Evolutionary conservation across 495 filamentous ascomycete species (phyloP), one percentile per base, ranked within the genome.

Genomic region (Aspergillus heteromorphus): DNA sequence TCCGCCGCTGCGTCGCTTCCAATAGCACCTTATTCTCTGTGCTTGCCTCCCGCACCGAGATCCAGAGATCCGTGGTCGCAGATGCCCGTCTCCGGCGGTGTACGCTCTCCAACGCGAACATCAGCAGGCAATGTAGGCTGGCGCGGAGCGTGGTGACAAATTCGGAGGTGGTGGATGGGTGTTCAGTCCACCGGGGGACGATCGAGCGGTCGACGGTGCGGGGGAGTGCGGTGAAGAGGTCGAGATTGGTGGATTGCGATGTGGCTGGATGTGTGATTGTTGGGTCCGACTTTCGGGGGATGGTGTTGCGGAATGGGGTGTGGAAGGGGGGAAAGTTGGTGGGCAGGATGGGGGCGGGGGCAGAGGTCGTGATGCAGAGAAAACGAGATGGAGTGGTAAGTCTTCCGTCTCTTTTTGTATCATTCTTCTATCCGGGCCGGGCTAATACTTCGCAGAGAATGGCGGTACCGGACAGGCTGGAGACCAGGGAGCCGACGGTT

Each of bases 291-390:
- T 71, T 71, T 25, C 55, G 45, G 42, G 66, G 64, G 1, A 68
- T 69, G 66, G 54, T 68, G 19, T 41, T 74, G 31, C 60, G 63
- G 47, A 64, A 69, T 51, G 68, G 65, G 3, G 57, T 72, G n/a
- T 74, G 69, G 71, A 66, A 63, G 51, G 61, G 59, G 38, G 70
- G 70, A 2, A 51, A 57, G 29, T 56, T 74, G 20, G 53, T 73
- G 4, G 70, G 70, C 1, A 61, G 53, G 38, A 55, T 66, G 9
- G 58, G 58, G 2, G 31, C 59, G 21, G 53, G 43, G 29, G 60
- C 4, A 27, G 23, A 67, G 53, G 62, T 58, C 6, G 36, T 67
- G 7, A 45, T 43, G 17, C 21, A 62, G 21, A 53, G 36, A 5
- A 48, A 40, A 20, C 55, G 47, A 31, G 45, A 58, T 18, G 52